A percentile compares a stretch with the other conserved stretches of the same genome.
phyloP scores from a whole-genome alignment of 345 rosid genomes.

The Hypericum perforatum region DNA sequence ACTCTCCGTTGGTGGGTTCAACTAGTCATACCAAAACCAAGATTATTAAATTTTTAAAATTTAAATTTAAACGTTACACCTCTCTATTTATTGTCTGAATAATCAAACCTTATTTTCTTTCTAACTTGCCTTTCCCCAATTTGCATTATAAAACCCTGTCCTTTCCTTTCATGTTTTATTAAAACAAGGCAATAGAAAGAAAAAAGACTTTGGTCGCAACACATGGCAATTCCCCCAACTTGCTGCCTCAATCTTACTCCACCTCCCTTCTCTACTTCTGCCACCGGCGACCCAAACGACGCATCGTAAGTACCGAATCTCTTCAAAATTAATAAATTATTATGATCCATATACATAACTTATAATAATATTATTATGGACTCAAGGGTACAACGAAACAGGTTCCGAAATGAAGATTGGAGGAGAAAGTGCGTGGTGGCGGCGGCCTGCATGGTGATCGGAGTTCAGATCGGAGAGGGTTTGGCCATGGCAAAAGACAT shows the following conservation, averaged over 20 bases:
- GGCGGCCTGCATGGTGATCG: slow-evolving; percentile 28
- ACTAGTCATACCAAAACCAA: too few species aligned
- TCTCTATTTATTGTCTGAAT: too few species aligned
- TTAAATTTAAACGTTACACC: too few species aligned
- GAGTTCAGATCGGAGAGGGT: slow-evolving; percentile 9
- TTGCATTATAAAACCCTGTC: too few species aligned
- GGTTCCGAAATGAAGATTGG: slow-evolving; percentile 21
- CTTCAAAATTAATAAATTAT: too few species aligned
- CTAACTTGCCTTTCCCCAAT: too few species aligned
- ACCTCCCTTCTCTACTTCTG: slow-evolving; percentile 11
- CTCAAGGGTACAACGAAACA: not conserved
- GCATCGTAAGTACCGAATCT: not conserved
- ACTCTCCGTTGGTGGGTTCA: too few species aligned
- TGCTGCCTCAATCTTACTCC: slow-evolving; percentile 41
- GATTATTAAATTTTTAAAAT: too few species aligned
- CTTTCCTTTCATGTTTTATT: not conserved
- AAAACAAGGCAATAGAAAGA: not conserved
- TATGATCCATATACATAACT: not conserved
- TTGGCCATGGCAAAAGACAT: not conserved
- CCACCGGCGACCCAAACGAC: slow-evolving; percentile 1
- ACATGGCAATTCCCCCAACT: slow-evolving; percentile 30
- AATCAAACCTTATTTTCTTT: too few species aligned
- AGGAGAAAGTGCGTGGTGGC: slow-evolving; percentile 17
- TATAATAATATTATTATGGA: not conserved
- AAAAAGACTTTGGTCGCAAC: not conserved